Percentiles rank a stretch among this genome's conserved stretches.
Evolutionary conservation across 78 protist genomes (phyloP).

Genomic region (Isochrysis galbana): DNA sequence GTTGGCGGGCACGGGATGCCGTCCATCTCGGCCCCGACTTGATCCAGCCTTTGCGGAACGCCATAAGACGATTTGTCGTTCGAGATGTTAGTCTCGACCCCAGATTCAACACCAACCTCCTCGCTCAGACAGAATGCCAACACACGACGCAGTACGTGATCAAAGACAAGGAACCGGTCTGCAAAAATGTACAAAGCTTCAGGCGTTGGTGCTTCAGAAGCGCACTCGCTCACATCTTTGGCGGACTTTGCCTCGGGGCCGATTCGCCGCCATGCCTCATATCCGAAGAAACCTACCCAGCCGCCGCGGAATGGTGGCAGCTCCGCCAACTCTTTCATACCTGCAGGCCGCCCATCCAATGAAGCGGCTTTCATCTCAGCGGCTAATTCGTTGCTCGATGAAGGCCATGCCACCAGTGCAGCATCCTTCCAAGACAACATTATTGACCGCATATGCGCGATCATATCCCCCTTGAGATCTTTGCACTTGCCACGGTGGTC

Average conservation of each 20-base stretch:
- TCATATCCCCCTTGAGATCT: too few species aligned
- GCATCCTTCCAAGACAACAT: too few species aligned
- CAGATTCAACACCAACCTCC: too few species aligned
- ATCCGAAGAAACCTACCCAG: conserved; percentile 73
- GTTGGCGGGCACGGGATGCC: too few species aligned
- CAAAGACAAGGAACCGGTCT: conserved; percentile 52
- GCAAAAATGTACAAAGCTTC: conserved; percentile 36
- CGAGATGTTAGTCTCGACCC: too few species aligned
- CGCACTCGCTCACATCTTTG: neutral
- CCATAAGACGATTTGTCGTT: too few species aligned
- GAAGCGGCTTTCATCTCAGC: neutral
- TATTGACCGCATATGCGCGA: too few species aligned
- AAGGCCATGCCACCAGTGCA: too few species aligned
- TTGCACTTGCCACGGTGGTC: too few species aligned
- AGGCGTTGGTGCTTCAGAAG: neutral
- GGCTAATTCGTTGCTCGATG: too few species aligned
- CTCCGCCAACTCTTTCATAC: neutral
- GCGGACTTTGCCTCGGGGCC: neutral
- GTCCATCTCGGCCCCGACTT: too few species aligned
- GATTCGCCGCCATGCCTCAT: conserved; percentile 46
- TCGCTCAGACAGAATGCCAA: neutral
- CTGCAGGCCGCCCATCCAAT: neutral
- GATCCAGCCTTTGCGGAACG: too few species aligned
- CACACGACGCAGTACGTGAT: conserved; percentile 35
- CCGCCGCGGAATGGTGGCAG: conserved; percentile 60